Base-by-base conservation (phyloP, 768 basidiomycete genomes). In the Rubroboletus satanas region DNA sequence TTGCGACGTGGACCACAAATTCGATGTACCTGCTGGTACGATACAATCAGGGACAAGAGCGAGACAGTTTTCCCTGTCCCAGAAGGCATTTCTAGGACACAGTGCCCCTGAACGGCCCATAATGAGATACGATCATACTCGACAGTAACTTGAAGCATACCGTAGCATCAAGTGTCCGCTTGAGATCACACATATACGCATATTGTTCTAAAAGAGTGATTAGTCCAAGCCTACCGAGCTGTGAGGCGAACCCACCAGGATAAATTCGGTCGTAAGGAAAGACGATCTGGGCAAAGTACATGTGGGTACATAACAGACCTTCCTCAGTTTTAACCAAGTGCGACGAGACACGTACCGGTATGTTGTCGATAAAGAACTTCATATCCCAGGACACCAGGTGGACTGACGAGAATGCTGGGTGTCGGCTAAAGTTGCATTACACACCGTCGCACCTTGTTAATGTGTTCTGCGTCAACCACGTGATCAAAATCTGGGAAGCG, bases 1-100 rank as follows among this genome's bases (percentile, higher is more conserved):
- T 52, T 31, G 49, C 39, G 42, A 44, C 32, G 28, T 12, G 21
- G 10, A 54, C 7, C 15, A 3, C 17, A 44, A 45, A 18, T 4
- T 14, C 28, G 61, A 90, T 32, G 38, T 32, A 66, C 96, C 77
- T 97, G 94, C 73, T 98, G 96, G 67, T 98, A 99, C 14, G 96
- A 97, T 36, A 99, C 89, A 73, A 99, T 99, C 52, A 99, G 74
- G 2, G 92, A 94, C 17, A 99, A 78, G 9, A 99, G 77, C 11
- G 94, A 98, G 26, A 99, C 97, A 0, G 97, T 99, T 77, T 99
- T 99, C 23, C 97, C 97, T 21, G 97, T 99, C 15, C 97, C 97
- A 11, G 97, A 98, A 58, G 97, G 97, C 97, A 99, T 99, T 77
- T 99, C 97, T 36, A 99, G 81, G n/a, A 98, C 93, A 70, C 97